phyloP scores from a whole-genome alignment of 495 filamentous ascomycete genomes.

The Rhypophila decipiens region DNA sequence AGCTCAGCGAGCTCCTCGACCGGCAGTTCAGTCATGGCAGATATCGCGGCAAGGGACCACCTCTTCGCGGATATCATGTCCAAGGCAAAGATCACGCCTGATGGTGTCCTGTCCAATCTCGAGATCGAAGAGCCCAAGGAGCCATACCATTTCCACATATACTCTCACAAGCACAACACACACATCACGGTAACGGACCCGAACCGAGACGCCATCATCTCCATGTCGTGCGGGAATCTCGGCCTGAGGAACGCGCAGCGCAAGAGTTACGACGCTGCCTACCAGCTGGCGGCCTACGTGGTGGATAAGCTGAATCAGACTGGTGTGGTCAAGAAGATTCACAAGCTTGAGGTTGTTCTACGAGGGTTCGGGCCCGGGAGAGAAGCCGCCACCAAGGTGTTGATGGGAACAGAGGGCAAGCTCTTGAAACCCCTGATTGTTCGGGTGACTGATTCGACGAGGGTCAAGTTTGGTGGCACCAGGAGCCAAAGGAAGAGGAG shows the following conservation, averaged over 20 bases:
- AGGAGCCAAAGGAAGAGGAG: slow-evolving; percentile 75
- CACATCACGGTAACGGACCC: slow-evolving; percentile 83
- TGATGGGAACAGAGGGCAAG: slow-evolving; percentile 79
- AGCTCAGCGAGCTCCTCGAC: neutral
- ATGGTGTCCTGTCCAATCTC: too few species aligned
- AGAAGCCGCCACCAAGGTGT: slow-evolving; percentile 81
- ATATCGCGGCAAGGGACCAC: too few species aligned
- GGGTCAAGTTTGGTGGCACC: slow-evolving; percentile 92
- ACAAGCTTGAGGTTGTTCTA: slow-evolving; percentile 67
- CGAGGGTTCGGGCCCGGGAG: slow-evolving; percentile 79
- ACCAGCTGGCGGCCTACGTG: slow-evolving; percentile 75
- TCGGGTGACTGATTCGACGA: slow-evolving; percentile 74
- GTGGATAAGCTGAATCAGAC: slow-evolving; percentile 71
- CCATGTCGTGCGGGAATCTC: slow-evolving; percentile 71
- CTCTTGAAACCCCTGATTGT: slow-evolving; percentile 61
- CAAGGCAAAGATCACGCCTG: too few species aligned
- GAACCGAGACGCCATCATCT: slow-evolving; percentile 68
- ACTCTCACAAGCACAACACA: slow-evolving; percentile 81
- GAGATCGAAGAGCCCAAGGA: slow-evolving; percentile 34
- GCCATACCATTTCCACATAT: slow-evolving; percentile 83
- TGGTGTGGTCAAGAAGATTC: slow-evolving; percentile 54
- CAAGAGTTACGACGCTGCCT: slow-evolving; percentile 84
- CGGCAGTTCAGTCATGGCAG: neutral
- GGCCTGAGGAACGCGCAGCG: slow-evolving; percentile 77
- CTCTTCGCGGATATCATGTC: too few species aligned